Conservation (phyloP, 306 rosid genomes). For the Senna siamea region DNA sequence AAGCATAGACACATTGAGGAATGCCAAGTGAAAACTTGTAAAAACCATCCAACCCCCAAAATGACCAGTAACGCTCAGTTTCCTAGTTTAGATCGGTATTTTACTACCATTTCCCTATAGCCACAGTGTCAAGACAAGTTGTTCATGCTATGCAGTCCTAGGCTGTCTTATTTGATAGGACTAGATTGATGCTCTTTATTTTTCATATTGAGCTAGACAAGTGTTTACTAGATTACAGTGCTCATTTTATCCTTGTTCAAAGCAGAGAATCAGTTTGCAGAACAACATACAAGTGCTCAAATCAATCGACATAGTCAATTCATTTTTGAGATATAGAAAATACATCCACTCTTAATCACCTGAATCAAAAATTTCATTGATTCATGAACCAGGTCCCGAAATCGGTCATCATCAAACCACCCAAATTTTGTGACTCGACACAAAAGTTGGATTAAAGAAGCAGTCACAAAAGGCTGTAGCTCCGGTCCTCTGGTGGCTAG, state of each 20-base stretch:
- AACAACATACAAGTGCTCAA: neutral
- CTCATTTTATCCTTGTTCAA: conserved; percentile 3
- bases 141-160: neutral
- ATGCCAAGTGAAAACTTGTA: neutral
- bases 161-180: neutral
- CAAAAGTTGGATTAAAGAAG: conserved; percentile 57
- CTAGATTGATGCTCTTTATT: neutral
- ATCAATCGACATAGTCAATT: conserved; percentile 1
- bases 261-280: conserved; percentile 7
- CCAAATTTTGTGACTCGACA: conserved; percentile 60
- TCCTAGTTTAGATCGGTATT: neutral
- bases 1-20: neutral
- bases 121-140: neutral
- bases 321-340: neutral
- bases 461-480: conserved; percentile 60
- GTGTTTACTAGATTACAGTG: neutral
- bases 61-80: neutral
- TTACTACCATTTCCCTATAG: neutral
- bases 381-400: conserved; percentile 58
- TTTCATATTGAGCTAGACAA: neutral
- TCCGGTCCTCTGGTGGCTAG: conserved; percentile 65
- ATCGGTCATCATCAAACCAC: conserved; percentile 64
- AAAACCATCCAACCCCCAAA: neutral
- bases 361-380: conserved; percentile 55
- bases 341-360: conserved; percentile 34